phyloP scores from a whole-genome alignment of 768 basidiomycete genomes.

The Pleurotus platypus region DNA sequence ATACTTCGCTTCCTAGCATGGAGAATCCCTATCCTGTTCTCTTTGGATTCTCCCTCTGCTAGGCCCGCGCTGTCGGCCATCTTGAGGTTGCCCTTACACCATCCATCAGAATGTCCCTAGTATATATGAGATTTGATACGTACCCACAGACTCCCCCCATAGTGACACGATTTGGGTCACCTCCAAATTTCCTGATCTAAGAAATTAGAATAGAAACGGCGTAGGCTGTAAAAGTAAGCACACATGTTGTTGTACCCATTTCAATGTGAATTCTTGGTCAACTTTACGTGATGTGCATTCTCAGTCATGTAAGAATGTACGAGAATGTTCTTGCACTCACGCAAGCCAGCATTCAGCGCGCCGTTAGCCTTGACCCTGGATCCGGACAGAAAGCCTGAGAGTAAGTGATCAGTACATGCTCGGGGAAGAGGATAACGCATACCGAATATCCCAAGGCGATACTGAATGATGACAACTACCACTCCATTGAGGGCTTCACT shows the following conservation, averaged over 20 bases:
- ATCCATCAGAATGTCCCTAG: not conserved
- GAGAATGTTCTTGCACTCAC: slow-evolving; percentile 24
- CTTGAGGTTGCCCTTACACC: too few species aligned
- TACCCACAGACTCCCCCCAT: slow-evolving; percentile 14
- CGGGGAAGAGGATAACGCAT: not conserved
- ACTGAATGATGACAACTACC: slow-evolving; percentile 37
- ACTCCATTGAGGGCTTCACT: slow-evolving; percentile 16
- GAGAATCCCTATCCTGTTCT: too few species aligned
- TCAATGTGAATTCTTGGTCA: not conserved
- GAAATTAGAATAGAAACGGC: not conserved
- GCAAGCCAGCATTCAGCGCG: slow-evolving; percentile 42
- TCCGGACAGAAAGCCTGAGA: slow-evolving; percentile 40
- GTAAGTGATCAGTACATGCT: too few species aligned
- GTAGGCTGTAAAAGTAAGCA: not conserved
- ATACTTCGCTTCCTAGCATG: too few species aligned
- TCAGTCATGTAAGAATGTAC: not conserved
- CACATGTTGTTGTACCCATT: slow-evolving; percentile 1
- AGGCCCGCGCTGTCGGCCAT: too few species aligned
- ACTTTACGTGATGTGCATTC: not conserved
- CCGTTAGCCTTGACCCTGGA: slow-evolving; percentile 36
- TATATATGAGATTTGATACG: not conserved
- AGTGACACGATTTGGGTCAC: slow-evolving; percentile 19
- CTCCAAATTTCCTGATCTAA: slow-evolving; percentile 3
- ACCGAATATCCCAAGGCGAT: slow-evolving; percentile 35
- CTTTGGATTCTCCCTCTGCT: too few species aligned